Base-by-base conservation (phyloP, 371 early-diverging fungal species). In the Mucor mucedo region DNA sequence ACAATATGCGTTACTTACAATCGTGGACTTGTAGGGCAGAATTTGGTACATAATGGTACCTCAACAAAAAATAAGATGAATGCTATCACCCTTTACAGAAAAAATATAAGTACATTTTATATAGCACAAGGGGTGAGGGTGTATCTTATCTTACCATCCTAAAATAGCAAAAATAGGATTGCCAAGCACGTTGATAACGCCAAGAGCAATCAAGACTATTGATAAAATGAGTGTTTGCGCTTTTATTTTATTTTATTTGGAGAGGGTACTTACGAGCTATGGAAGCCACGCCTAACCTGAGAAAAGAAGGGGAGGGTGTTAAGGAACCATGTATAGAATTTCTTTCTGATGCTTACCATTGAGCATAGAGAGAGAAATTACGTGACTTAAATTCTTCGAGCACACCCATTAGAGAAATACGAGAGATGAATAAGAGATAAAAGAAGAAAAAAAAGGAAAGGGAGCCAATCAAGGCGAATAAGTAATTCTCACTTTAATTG, bases 311-410 rank as follows among this genome's bases (percentile, higher is more conserved):
- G 16, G 47, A 30, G 14, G 29, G 14, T 16, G 33, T 32, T 48
- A 47, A n/a, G 21, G n/a, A n/a, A n/a, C 3, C 3, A 33, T 28
- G 16, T 14, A 9, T 5, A 30, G 5, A 4, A 7, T 1, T 45
- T 9, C 30, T 9, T 13, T 39, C 11, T 6, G 8, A 29, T 8
- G 4, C 5, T 47, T 76, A 78, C 82, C 78, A 81, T 73, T 81
- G 82, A 29, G 76, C 82, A 57, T 81, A 81, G 29, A 81, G 70
- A 3, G 79, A 77, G 52, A 81, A 81, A 68, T 81, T 81, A 57
- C 77, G 70, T 33, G 82, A 76, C 16, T 65, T 71, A 41, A 81
- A 59, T 68, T 81, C 79, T 42, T 78, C 76, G 21, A 75, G 52
- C 40, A 81, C 14, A 52, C 82, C 72, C 82, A 81, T 80, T 55